Evolutionary conservation across 2,329 filamentous ascomycete species (phyloP), one percentile per base, ranked within the genome.

Genomic region (Colletotrichum nymphaeae): DNA sequence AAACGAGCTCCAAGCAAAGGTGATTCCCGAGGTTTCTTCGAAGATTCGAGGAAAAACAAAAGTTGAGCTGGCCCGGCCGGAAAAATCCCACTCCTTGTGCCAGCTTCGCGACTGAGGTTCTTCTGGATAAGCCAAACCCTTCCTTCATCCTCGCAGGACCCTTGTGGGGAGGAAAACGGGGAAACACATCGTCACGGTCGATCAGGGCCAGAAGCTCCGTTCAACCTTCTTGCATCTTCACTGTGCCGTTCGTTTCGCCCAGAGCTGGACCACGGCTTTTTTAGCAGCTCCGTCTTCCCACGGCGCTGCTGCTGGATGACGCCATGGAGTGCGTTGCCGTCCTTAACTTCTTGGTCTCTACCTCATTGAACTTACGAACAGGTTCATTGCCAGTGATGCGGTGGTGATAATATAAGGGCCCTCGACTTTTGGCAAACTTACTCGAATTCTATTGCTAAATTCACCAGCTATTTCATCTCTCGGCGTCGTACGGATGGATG

Each of bases 141-240:
- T 22, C 9, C 6, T 19, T 26, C 37, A 53, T 58, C 49, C 57
- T 28, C 42, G 24, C 49, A 67, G 57, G 72, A 64, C 63, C 72
- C 72, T 42, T 72, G 68, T 68, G 52, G 68, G 35, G 56, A 6
- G 65, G 52, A 22, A 69, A 59, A 69, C 52, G 65, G 65, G 52
- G 59, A 55, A 24, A 24, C 22, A 24, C 26, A 68, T 68, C 68
- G 68, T 74, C 72, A 68, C 57, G 37, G 56, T 63, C 42, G 68
- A 67, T 26, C 71, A 46, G 62, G 55, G 30, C 46, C 67, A 72
- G 62, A 72, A 71, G 30, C 59, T 64, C 70, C 66, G 22, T 69
- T 37, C 14, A 37, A 30, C 37, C 59, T 52, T n/a, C 24, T 55
- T 55, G 19, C 28, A 35, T 55, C 9, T 16, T 63, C 35, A 57